Conservation (phyloP, 1,284 basidiomycete species). For the Pisolithus thermaeus region DNA sequence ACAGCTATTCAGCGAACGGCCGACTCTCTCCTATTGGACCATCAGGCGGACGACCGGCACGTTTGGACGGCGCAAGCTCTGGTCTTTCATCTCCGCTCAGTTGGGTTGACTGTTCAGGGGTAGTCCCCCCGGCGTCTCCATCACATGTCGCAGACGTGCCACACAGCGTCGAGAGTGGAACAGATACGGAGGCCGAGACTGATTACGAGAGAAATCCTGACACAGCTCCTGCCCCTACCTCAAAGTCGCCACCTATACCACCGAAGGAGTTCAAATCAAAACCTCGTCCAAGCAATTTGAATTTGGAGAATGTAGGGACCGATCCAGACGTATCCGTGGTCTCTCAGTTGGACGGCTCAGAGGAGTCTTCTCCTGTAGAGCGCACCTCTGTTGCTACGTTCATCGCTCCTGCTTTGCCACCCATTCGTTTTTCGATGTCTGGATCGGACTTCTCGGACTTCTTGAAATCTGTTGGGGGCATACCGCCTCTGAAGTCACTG, state of each 20-base stretch:
- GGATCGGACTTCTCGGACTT: constrained; percentile 73
- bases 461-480: constrained; percentile 49
- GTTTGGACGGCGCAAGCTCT: constrained; percentile 15
- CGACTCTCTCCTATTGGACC: constrained; percentile 6
- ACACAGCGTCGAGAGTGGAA: constrained; percentile 65
- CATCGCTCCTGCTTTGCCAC: constrained; percentile 74
- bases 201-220: constrained; percentile 34
- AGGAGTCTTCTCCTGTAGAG: constrained; percentile 51
- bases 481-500: constrained; percentile 37
- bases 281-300: constrained; percentile 13
- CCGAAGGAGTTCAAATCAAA: constrained; percentile 40
- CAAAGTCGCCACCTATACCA: constrained; percentile 41
- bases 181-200: constrained; percentile 57
- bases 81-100: constrained; percentile 16
- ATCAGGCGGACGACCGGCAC: constrained; percentile 10
- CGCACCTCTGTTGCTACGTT: constrained; percentile 66
- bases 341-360: constrained; percentile 33
- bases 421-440: constrained; percentile 79
- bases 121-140: constrained; percentile 49
- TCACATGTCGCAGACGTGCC: constrained; percentile 62
- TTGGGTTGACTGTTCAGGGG: constrained; percentile 24
- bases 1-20: constrained; percentile 4
- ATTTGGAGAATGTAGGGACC: constrained; percentile 7
- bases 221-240: constrained; percentile 20
- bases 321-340: constrained; percentile 19